Evolutionary conservation across 2,329 filamentous ascomycete species (phyloP), one percentile per base, ranked within the genome.

Genomic region (Pyrenophora graminea): DNA sequence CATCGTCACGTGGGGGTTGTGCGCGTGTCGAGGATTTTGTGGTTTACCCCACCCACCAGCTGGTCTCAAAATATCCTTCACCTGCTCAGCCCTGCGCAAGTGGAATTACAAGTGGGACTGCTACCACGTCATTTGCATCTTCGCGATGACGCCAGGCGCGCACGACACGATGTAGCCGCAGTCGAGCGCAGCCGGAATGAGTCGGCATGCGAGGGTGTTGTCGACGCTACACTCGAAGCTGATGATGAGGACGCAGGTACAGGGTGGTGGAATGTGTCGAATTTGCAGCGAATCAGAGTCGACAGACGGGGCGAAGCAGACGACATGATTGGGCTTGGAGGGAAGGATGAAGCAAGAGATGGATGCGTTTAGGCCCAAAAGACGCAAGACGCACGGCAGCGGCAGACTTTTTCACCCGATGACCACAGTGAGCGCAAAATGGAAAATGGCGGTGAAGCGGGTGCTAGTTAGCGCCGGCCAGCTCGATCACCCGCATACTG

Each of bases 361-460:
- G 45, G 45, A 42, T 21, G 39, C 27, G 7, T 18, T 32, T 49
- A 44, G 45, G 12, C 44, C 33, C 4, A 34, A 37, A 32, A 17
- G 13, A 17, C 36, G 37, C 38, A 42, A 47, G 39, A 48, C 36
- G 52, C 48, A 45, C 52, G 41, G 50, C 54, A 39, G 33, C 15
- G 38, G 36, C 48, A 51, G 48, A 51, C 48, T 47, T 54, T 51
- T 51, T 25, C 48, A 41, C 18, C 50, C 39, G 30, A 23, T 7
- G 23, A 17, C 34, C 36, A 49, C 30, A 37, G 18, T 21, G 33
- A 33, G 42, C 43, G 15, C 15, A 15, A 15, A 15, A 15, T 15
- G 15, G 15, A 46, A 56, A 59, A 52, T 55, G 44, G 56, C 56
- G 56, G 56, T 54, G 51, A 41, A 51, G 51, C 51, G 48, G 51